Evolutionary conservation across 2,329 filamentous ascomycete species (phyloP).

Genomic region (Beauveria sp.): DNA sequence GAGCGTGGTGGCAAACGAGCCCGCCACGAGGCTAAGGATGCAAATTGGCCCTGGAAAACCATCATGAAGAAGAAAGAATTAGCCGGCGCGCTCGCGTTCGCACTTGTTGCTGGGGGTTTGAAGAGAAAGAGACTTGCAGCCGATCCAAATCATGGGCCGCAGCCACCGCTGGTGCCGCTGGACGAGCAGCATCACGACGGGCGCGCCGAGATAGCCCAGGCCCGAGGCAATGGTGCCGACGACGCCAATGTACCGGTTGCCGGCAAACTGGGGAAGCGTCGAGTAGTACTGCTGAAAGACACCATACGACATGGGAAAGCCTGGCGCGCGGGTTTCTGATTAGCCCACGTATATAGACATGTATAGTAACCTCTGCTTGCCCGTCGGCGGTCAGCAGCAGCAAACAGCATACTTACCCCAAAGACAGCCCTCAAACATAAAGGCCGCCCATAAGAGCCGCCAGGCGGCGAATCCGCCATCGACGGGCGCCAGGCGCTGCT

Average conservation of each 20-base stretch:
- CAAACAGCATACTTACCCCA: conserved; percentile 14
- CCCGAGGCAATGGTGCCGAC: conserved; percentile 21
- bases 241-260: conserved; percentile 17
- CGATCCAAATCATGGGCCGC: conserved; percentile 13
- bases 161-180: conserved; percentile 11
- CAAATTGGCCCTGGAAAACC: conserved; percentile 22
- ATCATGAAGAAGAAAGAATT: not conserved
- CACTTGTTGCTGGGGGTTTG: not conserved
- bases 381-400: not conserved
- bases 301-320: conserved; percentile 21
- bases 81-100: too few relatives aligned
- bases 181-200: conserved; percentile 17
- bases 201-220: conserved; percentile 21
- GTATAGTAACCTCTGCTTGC: not conserved
- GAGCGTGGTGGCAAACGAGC: conserved; percentile 26
- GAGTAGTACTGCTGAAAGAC: conserved; percentile 24
- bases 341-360: not conserved
- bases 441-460: conserved; percentile 17
- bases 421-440: conserved; percentile 19
- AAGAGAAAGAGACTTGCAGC: not conserved
- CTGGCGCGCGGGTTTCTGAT: conserved; percentile 6
- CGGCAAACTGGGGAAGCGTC: conserved; percentile 17
- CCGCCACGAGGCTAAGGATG: conserved; percentile 26
- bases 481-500: conserved; percentile 13
- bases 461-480: conserved; percentile 19